These are phyloP conservation scores for Sedum album DNA, from an alignment of 164 flowering plant genomes.

Conservation along the genomic window DNA sequence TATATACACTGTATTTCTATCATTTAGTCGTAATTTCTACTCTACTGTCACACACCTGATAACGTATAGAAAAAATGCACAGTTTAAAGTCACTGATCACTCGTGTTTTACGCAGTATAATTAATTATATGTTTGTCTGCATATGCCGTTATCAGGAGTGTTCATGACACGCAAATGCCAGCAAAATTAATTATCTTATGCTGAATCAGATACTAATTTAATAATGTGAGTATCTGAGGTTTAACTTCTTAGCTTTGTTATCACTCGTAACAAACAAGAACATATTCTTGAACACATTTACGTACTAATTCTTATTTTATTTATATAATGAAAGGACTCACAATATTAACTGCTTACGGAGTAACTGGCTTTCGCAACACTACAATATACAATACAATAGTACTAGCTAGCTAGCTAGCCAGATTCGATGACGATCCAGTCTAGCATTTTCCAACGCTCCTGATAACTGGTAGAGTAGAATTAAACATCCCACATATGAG, in stretches of 20 bases:
- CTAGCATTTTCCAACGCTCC: not conserved
- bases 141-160: not conserved
- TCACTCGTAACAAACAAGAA: no score
- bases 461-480: not conserved
- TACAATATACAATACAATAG: no score
- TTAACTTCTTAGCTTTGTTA: no score
- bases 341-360: not conserved
- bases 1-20: no score
- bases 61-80: not conserved
- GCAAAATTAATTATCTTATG: no score
- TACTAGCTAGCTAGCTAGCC: not conserved
- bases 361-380: not conserved
- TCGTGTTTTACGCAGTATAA: not conserved
- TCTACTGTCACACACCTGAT: not conserved
- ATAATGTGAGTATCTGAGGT: not conserved
- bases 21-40: not conserved
- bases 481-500: not conserved
- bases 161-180: no score
- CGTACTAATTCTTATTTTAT: not conserved
- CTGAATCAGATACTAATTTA: no score
- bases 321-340: not conserved
- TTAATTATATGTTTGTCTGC: not conserved
- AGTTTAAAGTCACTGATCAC: constrained; percentile 1
- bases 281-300: no score
- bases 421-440: not conserved